A percentile compares a stretch with the other conserved stretches of the same genome.
Conservation (phyloP, 805 yeast species). For the Metschnikowia borealis region DNA sequence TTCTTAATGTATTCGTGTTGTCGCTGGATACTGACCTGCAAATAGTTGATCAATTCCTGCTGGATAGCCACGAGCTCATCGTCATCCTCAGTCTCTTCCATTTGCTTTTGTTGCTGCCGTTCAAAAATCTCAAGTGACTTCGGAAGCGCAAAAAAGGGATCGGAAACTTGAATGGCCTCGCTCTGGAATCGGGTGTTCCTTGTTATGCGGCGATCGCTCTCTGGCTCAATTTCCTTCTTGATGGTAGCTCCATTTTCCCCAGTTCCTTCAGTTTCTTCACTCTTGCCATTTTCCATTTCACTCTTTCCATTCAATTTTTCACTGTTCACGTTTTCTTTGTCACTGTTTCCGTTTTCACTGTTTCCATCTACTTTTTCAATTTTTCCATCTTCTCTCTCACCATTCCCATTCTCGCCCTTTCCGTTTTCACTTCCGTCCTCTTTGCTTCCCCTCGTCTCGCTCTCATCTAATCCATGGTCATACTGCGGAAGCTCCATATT, state of each 20-base stretch:
- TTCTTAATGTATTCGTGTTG: conserved; percentile 82
- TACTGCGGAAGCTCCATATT: conserved; percentile 64
- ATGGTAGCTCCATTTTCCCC: background rate
- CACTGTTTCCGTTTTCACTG: conserved; percentile 9
- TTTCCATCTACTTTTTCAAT: background rate
- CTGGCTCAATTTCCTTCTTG: conserved; percentile 7
- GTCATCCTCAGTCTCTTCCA: conserved; percentile 19
- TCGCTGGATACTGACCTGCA: conserved; percentile 44
- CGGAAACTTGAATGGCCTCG: conserved; percentile 50
- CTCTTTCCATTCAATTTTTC: background rate
- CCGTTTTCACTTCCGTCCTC: conserved; percentile 3
- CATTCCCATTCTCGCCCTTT: conserved; percentile 1
- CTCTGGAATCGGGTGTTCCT: conserved; percentile 31
- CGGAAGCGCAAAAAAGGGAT: conserved; percentile 57
- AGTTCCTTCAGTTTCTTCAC: conserved; percentile 4
- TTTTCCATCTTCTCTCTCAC: background rate
- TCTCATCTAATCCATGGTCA: conserved; percentile 55
- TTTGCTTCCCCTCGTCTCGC: conserved; percentile 13
- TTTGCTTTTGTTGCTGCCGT: conserved; percentile 21
- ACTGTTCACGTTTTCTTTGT: background rate
- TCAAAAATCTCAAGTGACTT: conserved; percentile 33
- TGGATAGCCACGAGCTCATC: conserved; percentile 55
- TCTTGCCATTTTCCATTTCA: background rate
- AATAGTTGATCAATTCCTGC: conserved; percentile 41
- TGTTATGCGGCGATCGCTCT: conserved; percentile 16